Evolutionary conservation across 768 basidiomycete species (phyloP).

Genomic region (Leccinum longicurvipes): DNA sequence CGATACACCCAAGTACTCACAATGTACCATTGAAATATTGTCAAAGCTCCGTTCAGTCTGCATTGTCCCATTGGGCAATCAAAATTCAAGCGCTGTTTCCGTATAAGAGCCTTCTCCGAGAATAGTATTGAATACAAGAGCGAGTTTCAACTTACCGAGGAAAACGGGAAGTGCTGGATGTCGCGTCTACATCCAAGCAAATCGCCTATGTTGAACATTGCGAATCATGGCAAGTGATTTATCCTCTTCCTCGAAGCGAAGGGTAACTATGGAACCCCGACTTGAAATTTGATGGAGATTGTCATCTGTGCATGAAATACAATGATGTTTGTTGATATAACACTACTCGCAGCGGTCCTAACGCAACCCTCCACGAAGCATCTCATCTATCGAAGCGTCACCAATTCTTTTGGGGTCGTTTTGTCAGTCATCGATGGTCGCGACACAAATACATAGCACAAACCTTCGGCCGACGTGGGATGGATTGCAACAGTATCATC

Average conservation of each 20-base stretch:
- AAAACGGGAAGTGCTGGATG: too few relatives aligned
- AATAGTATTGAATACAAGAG: too few relatives aligned
- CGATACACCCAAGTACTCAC: constrained; percentile 13
- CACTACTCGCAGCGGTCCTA: background rate
- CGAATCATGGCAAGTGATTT: background rate
- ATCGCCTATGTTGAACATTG: too few relatives aligned
- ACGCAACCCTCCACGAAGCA: background rate
- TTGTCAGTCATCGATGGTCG: constrained; percentile 14
- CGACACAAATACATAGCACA: constrained; percentile 19
- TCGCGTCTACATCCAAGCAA: too few relatives aligned
- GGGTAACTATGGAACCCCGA: background rate
- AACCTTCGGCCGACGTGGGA: constrained; percentile 82
- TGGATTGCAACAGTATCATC: constrained; percentile 92
- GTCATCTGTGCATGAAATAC: background rate
- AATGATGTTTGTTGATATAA: background rate
- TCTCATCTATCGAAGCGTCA: constrained; percentile 45
- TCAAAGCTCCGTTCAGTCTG: constrained; percentile 20
- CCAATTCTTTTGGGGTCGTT: constrained; percentile 42
- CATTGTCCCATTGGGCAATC: constrained; percentile 27
- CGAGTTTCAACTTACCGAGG: too few relatives aligned
- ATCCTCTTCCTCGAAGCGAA: background rate
- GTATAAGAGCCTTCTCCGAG: constrained; percentile 26
- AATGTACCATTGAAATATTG: constrained; percentile 25
- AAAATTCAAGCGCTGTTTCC: constrained; percentile 17
- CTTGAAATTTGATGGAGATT: background rate